Evolutionary conservation across 2,329 filamentous ascomycete species (phyloP), one percentile per base, ranked within the genome.

Genomic region (Didymella pinodella): DNA sequence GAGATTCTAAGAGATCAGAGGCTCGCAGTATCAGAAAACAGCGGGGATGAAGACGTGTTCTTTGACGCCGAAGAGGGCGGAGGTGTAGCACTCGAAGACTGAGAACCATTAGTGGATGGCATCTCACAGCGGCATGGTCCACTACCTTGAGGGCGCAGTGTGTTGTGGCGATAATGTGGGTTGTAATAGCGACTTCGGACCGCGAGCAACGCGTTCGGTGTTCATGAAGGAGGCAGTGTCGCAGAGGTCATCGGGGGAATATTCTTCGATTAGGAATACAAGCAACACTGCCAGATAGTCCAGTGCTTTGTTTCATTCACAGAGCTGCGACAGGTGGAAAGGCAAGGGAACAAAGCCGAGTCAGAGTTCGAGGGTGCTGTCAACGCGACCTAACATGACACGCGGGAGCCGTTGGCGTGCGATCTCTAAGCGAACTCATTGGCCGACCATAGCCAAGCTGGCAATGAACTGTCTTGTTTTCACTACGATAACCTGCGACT

Each of bases 1-100:
- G 48, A 44, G 51, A 64, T 75, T 28, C 49, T 76, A 31, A 69
- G 72, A 54, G 48, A 18, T 16, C 41, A 6, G 12, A 51, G 28
- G 18, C 48, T 53, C 22, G 46, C 34, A 12, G 28, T 12, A 11
- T 51, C 54, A 41, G 48, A 53, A 8, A 56, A 56, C 20, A 52
- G 28, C 22, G 66, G 59, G 3, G 65, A 50, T 1, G 61, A 66
- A 25, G 64, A 59, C 5, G 29, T 43, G 20, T 54, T 59, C 47
- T 46, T 59, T 14, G 56, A 59, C 4, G 56, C 56, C 22, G 34
- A 47, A 3, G 47, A 54, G 36, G 25, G 32, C 25, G 26, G 41
- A 1, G 34, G 34, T 28, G 28, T 47, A 25, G 22, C 34, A 12
- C 40, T 47, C n/a, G 50, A 16, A 47, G 22, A 32, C 55, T 58